Evolutionary conservation across 495 filamentous ascomycete species (phyloP).

Genomic region (Cairneyella variabilis): DNA sequence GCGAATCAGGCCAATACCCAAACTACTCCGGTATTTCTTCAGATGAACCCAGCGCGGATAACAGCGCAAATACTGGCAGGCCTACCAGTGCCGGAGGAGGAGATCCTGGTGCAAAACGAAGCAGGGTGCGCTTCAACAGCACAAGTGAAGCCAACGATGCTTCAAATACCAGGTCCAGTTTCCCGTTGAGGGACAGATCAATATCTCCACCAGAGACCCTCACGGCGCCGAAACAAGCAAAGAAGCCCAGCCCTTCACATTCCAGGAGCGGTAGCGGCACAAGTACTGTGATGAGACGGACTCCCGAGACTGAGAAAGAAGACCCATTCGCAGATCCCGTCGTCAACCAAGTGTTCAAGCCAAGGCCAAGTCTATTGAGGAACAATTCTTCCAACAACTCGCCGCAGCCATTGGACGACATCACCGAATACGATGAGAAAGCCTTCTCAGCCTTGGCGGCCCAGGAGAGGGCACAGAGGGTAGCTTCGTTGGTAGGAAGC

Average conservation of each 20-base stretch:
- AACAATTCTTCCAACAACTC: conserved; percentile 31
- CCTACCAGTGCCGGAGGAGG: conserved; percentile 11
- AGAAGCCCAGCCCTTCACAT: conserved; percentile 9
- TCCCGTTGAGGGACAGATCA: conserved; percentile 13
- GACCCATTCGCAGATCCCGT: conserved; percentile 19
- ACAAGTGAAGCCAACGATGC: conserved; percentile 24
- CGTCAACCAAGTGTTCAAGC: conserved; percentile 12
- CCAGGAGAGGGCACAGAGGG: conserved; percentile 34
- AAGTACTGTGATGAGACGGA: conserved; percentile 6
- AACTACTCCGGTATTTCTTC: conserved; percentile 8
- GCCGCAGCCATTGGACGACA: conserved; percentile 26
- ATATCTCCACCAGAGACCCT: not conserved
- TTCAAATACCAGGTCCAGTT: conserved; percentile 14
- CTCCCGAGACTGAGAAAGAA: conserved; percentile 19
- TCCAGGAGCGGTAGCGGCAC: conserved; percentile 17
- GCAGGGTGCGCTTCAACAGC: conserved; percentile 24
- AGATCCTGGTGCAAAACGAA: not conserved
- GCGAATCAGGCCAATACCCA: conserved; percentile 1
- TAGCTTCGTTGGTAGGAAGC: conserved; percentile 30
- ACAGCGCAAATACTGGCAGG: conserved; percentile 18
- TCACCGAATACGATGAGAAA: conserved; percentile 29
- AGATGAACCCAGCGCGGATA: conserved; percentile 8
- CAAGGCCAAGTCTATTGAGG: conserved; percentile 33
- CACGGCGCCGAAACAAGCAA: conserved; percentile 5
- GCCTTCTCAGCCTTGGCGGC: conserved; percentile 36